These are phyloP conservation scores for Zygotorulaspora sp. DNA, from an alignment of 805 yeast species.

Conservation along the genomic window DNA sequence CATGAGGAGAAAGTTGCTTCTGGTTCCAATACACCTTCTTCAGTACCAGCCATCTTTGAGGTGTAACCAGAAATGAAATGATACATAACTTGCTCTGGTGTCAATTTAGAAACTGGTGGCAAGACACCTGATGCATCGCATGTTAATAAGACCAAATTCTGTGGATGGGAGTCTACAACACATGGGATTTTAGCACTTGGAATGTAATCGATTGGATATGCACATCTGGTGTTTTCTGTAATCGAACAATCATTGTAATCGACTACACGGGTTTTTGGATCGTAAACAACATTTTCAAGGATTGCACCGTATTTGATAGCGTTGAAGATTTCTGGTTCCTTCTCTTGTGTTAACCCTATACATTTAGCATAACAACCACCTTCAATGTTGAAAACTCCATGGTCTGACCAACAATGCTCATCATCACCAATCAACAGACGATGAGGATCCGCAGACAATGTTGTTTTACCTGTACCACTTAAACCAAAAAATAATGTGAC, in stretches of 20 bases:
- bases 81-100: constrained; percentile 97
- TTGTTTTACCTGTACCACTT: constrained; percentile 98
- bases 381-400: constrained; percentile 98
- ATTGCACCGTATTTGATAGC: constrained; percentile 94
- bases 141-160: constrained; percentile 84
- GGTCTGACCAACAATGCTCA: constrained; percentile 98
- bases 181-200: constrained; percentile 97
- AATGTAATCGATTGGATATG: constrained; percentile 95
- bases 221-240: constrained; percentile 98
- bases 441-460: constrained; percentile 92
- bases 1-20: constrained; percentile 97
- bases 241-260: constrained; percentile 77
- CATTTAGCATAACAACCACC: constrained; percentile 99
- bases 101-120: constrained; percentile 92
- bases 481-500: constrained; percentile 94
- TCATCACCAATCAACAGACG: constrained; percentile 95
- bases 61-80: constrained; percentile 98
- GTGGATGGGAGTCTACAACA: constrained; percentile 82
- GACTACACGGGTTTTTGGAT: constrained; percentile 70
- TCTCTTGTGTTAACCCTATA: constrained; percentile 80
- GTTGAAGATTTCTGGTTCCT: constrained; percentile 96
- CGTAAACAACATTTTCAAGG: constrained; percentile 87
- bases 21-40: constrained; percentile 97
- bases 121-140: constrained; percentile 98
- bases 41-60: constrained; percentile 99